Evolutionary conservation across 1,284 basidiomycete species (phyloP).

Genomic region (Tremellales sp.): DNA sequence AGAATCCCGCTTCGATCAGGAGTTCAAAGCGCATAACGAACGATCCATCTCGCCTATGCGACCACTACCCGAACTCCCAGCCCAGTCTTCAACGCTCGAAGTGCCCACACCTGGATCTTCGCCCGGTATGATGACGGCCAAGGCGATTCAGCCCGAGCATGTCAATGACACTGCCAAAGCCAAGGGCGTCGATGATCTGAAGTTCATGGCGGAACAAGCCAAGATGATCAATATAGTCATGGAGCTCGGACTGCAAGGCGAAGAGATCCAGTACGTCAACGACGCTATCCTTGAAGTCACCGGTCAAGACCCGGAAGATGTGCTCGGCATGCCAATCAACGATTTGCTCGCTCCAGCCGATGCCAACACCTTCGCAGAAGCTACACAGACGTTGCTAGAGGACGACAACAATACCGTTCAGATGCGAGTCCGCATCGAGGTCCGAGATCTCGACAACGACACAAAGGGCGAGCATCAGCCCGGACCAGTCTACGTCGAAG

Average conservation of each 20-base stretch:
- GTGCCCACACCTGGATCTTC: conserved; percentile 14
- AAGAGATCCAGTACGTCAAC: conserved; percentile 83
- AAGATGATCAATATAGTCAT: conserved; percentile 93
- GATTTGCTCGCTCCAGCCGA: conserved; percentile 78
- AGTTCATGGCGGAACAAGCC: conserved; percentile 82
- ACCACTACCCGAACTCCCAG: conserved; percentile 8
- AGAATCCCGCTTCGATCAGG: conserved; percentile 26
- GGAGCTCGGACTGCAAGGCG: conserved; percentile 89
- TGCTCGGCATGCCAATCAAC: conserved; percentile 76
- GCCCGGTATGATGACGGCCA: conserved; percentile 10
- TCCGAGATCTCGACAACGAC: conserved; percentile 36
- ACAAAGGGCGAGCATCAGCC: conserved; percentile 41
- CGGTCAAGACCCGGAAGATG: conserved; percentile 73
- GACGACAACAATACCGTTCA: conserved; percentile 95
- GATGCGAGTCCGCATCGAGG: conserved; percentile 77
- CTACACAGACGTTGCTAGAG: conserved; percentile 75
- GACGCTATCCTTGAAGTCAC: conserved; percentile 86
- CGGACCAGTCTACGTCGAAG: conserved; percentile 67
- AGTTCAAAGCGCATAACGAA: conserved; percentile 21
- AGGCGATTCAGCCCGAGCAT: neutral
- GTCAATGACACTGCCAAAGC: conserved; percentile 50
- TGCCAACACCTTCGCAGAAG: conserved; percentile 78
- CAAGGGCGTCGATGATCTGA: conserved; percentile 75
- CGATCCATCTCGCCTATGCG: conserved; percentile 14
- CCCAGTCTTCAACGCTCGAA: conserved; percentile 15